Evolutionary conservation across 805 yeast species (phyloP), one percentile per base, ranked within the genome.

Genomic region (Zygoascus bituminiphila): DNA sequence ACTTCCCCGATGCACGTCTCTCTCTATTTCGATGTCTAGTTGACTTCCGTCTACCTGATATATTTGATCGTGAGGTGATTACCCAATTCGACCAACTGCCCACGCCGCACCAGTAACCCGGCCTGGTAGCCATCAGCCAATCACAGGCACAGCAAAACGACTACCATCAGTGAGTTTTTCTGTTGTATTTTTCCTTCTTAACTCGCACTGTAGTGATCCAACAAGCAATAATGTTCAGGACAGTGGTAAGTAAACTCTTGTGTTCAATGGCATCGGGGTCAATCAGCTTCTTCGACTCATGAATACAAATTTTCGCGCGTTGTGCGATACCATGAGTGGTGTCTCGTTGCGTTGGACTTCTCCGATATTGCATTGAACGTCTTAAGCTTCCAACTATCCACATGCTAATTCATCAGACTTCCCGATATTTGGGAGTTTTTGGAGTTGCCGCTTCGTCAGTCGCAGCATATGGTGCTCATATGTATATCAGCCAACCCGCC

Each of bases 381-480:
- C n/a, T n/a, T n/a, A n/a, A n/a, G n/a, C n/a, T n/a, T n/a, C n/a
- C n/a, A n/a, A n/a, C n/a, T n/a, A n/a, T n/a, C n/a, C n/a, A n/a
- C n/a, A n/a, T n/a, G n/a, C n/a, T n/a, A n/a, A n/a, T n/a, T n/a
- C 29, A 29, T 2, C 39, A 36, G 39, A 14, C 39, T 17, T 36
- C 39, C 22, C 39, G 39, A 15, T 19, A 36, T 15, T 12, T 39
- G 25, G 20, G 29, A 12, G 26, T 39, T 19, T 36, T 36, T n/a
- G 46, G 22, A 9, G 25, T 31, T 19, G 87, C 85, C 52, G 76
- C 79, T 45, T 76, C 86, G 51, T 95, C 95, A 57, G 72, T 85
- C 54, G 77, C 87, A 50, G 88, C 94, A 42, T 84, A 93, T 51
- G 84, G 83, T 67, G 72, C 84, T 63, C 88, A 88, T 72, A 79